Percentiles rank a stretch among this genome's conserved stretches.
Evolutionary conservation across 129 eudicot genomes (phyloP).

Genomic region (Daucus carota): DNA sequence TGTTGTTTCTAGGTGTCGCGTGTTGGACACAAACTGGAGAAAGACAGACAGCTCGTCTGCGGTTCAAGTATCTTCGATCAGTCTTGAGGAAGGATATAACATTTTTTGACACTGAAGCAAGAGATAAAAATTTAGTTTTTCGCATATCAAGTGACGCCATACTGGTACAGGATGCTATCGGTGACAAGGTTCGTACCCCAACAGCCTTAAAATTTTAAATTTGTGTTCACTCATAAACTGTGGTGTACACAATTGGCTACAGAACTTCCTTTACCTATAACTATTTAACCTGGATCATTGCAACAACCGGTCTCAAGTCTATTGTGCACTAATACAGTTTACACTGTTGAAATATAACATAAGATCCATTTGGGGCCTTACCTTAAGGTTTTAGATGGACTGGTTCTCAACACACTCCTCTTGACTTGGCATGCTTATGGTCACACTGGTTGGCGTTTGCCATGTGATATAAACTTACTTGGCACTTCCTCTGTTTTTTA

Average conservation of each 20-base stretch:
- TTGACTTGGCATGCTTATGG: not conserved
- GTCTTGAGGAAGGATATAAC: conserved; percentile 55
- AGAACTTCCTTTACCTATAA: not conserved
- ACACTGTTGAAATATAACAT: no score
- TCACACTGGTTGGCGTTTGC: not conserved
- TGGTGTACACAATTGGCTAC: not conserved
- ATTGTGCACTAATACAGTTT: not conserved
- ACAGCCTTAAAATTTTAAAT: not conserved
- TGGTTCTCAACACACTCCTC: no score
- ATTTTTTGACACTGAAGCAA: conserved; percentile 71
- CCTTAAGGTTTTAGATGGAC: no score
- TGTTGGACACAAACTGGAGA: conserved; percentile 87
- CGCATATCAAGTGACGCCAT: conserved; percentile 80
- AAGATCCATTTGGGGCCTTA: no score
- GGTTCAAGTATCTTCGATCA: conserved; percentile 57
- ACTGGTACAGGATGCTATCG: conserved; percentile 81
- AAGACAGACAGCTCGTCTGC: conserved; percentile 70
- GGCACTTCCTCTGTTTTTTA: not conserved
- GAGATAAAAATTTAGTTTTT: conserved; percentile 39
- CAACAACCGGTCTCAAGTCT: not conserved
- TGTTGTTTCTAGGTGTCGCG: conserved; percentile 63
- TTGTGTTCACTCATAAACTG: not conserved
- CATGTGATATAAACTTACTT: conserved; percentile 1
- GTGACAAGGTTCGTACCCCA: conserved; percentile 63
- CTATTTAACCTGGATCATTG: not conserved